Evolutionary conservation across 805 yeast species (phyloP), one percentile per base, ranked within the genome.

Genomic region (Cyberlindnera xishuangbannaensis): DNA sequence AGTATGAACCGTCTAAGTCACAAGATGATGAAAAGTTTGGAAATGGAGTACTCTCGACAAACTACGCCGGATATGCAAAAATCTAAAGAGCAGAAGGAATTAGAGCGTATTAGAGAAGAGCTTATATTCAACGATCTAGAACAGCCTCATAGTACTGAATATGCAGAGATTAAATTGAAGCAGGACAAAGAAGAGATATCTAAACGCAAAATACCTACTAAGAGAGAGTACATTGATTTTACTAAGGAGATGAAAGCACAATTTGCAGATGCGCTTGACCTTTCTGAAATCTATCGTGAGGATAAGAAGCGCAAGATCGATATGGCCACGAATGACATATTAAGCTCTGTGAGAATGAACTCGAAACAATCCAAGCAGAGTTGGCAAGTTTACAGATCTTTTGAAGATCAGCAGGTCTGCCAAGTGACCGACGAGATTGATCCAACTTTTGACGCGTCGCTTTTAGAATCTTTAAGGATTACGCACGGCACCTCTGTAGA

Each of bases 1-100:
- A 85, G 95, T 41, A 87, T 90, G 92, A 90, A 90, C 59, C 73
- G 87, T 39, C 63, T 90, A 30, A 81, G 94, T 52, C 77, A 84
- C 37, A 76, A 87, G 44, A 81, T 90, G 82, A 74, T 90, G 43
- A 65, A 67, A 28, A 70, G 74, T 25, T 51, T 69, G 42, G 69
- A 69, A 28, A 67, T 62, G 33, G 67, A 64, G 37, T 59, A 63
- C 34, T 56, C 61, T 0, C 56, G 67, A 37, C 41, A 56, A 8
- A 55, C 54, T 6, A 53, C 61, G 6, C 59, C 60, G 25, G 55
- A 51, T 10, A 50, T 43, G 1, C 50, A 53, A 17, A 61, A 62
- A 15, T 64, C 62, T n/a, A 51, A 48, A 18, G 67, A 59, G 26
- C 64, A 63, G 34, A 25, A 44, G 11, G 62, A 61, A 31, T 55